These are phyloP conservation scores for Quercus variabilis DNA, from an alignment of 306 rosid genomes.

Conservation along the genomic window DNA sequence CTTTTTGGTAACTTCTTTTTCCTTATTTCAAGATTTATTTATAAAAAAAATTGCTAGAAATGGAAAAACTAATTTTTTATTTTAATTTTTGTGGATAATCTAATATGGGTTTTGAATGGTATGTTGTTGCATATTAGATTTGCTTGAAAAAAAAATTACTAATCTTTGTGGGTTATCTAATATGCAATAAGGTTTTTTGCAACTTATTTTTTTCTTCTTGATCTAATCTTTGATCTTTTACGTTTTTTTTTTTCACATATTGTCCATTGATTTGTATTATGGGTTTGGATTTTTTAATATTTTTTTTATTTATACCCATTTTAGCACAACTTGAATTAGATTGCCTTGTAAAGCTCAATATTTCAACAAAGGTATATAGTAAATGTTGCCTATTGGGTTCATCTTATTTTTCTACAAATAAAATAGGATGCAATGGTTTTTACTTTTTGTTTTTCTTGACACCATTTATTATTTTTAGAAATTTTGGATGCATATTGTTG, in stretches of 20 bases:
- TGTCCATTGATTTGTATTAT: not conserved
- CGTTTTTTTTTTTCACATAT: not conserved
- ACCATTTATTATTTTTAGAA: not conserved
- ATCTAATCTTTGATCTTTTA: not conserved
- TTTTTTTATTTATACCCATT: slow-evolving; percentile 36
- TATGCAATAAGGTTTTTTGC: too few relatives aligned
- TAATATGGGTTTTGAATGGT: too few relatives aligned
- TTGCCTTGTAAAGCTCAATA: slow-evolving; percentile 58
- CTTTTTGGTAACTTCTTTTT: too few relatives aligned
- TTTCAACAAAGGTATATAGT: slow-evolving; percentile 38
- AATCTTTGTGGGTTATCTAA: too few relatives aligned
- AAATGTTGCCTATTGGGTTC: not conserved
- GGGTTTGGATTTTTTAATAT: not conserved
- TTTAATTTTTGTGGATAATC: too few relatives aligned
- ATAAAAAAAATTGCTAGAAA: too few relatives aligned
- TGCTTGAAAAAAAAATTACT: too few relatives aligned
- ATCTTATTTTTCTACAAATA: not conserved
- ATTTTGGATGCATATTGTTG: too few relatives aligned
- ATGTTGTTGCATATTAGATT: slow-evolving; percentile 1
- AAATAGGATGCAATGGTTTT: not conserved
- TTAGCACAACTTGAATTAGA: slow-evolving; percentile 28
- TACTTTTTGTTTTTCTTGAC: not conserved
- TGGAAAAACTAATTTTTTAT: too few relatives aligned
- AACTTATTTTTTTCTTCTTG: slow-evolving; percentile 21
- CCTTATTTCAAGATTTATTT: too few relatives aligned